Evolutionary conservation across 441 rosid species (phyloP).

Genomic region (Hura crepitans): DNA sequence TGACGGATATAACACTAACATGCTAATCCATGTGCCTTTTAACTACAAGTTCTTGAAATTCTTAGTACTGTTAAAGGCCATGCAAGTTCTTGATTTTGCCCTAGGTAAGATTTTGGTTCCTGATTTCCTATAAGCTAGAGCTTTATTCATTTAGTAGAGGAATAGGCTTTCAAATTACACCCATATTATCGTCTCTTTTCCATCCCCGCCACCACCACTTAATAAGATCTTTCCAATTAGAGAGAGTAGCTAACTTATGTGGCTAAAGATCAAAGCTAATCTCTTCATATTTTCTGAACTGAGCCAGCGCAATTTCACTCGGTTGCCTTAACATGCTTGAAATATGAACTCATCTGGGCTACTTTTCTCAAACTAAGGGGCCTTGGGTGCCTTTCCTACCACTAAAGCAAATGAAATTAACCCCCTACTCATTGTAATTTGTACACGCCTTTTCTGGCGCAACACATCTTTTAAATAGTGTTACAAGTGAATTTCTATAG

Average conservation of each 20-base stretch:
- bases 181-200: slow-evolving; percentile 14
- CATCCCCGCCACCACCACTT: slow-evolving; percentile 21
- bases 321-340: neutral
- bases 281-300: neutral
- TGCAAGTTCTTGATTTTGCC: neutral
- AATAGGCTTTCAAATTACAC: slow-evolving; percentile 31
- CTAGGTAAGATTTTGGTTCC: slow-evolving; percentile 6
- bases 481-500: neutral
- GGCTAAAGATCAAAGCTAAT: slow-evolving; percentile 11
- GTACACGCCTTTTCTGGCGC: neutral
- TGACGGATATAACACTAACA: neutral
- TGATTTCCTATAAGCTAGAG: slow-evolving; percentile 13
- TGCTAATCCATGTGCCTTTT: slow-evolving; percentile 28
- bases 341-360: neutral
- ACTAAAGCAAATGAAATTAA: slow-evolving; percentile 9
- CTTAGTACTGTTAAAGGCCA: slow-evolving; percentile 3
- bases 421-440: slow-evolving; percentile 6
- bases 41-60: slow-evolving; percentile 16
- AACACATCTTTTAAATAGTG: slow-evolving; percentile 6
- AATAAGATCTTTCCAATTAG: slow-evolving; percentile 13
- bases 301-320: slow-evolving; percentile 20
- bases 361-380: neutral
- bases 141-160: slow-evolving; percentile 31
- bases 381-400: slow-evolving; percentile 18
- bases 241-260: neutral